Evolutionary conservation across 805 yeast genomes (phyloP).

Genomic region (Novakomyces olei): DNA sequence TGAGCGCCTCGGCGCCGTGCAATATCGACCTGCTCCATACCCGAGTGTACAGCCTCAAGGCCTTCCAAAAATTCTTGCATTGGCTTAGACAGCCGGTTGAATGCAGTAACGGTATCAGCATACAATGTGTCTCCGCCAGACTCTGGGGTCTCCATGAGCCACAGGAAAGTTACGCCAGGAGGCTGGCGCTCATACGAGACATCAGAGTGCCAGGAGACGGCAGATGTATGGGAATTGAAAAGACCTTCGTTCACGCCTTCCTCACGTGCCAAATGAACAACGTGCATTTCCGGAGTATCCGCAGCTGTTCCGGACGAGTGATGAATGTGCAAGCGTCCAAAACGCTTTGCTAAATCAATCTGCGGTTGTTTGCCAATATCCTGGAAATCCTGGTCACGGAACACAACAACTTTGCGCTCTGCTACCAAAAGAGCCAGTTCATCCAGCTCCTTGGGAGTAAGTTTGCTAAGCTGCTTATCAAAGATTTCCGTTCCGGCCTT

Average conservation of each 20-base stretch:
- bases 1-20: conserved; percentile 21
- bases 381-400: conserved; percentile 49
- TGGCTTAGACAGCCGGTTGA: conserved; percentile 43
- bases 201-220: conserved; percentile 43
- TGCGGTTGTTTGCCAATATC: conserved; percentile 15
- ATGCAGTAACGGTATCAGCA: conserved; percentile 50
- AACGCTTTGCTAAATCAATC: conserved; percentile 33
- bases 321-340: conserved; percentile 51
- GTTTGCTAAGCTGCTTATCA: conserved; percentile 38
- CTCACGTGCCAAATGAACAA: conserved; percentile 31
- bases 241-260: conserved; percentile 12
- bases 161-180: conserved; percentile 47
- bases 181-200: conserved; percentile 54
- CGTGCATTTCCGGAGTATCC: conserved; percentile 35
- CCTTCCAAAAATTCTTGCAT: conserved; percentile 37
- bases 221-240: conserved; percentile 12
- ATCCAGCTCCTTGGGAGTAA: conserved; percentile 34
- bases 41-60: conserved; percentile 46
- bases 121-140: conserved; percentile 65
- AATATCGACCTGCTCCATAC: conserved; percentile 26
- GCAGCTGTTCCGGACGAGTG: conserved; percentile 53
- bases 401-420: conserved; percentile 48
- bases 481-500: conserved; percentile 44
- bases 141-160: conserved; percentile 36
- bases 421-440: conserved; percentile 51